Evolutionary conservation across 768 basidiomycete species (phyloP), one percentile per base, ranked within the genome.

Genomic region (Grammothele lineata): DNA sequence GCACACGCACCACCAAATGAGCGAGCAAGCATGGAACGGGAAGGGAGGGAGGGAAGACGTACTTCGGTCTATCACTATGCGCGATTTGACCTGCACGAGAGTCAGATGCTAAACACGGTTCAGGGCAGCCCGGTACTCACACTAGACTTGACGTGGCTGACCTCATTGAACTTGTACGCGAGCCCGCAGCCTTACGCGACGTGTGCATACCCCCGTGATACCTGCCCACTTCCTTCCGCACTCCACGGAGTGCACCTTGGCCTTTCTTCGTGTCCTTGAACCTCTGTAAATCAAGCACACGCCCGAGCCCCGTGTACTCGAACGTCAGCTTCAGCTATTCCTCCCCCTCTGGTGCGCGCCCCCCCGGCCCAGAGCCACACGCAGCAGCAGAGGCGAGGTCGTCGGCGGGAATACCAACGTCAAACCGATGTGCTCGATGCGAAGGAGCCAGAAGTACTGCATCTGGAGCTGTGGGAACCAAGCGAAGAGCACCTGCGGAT

Each of bases 51-150:
- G 15, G 17, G n/a, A n/a, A n/a, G n/a, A 59, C 62, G 21, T 53
- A 77, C 75, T 69, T 59, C 80, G 65, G 54, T 85, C 83, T 36
- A 85, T 65, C 78, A 85, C 83, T 48, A 83, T 75, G 21, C 81
- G 66, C 34, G 80, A 74, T 40, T 70, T 72, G 37, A 82, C 71
- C 80, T 81, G 47, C 12, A 34, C 10, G 33, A 21, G 18, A 3
- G n/a, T n/a, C n/a, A n/a, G n/a, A n/a, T n/a, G n/a, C n/a, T n/a
- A n/a, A n/a, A n/a, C n/a, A n/a, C n/a, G n/a, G n/a, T n/a, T n/a
- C n/a, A n/a, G n/a, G n/a, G n/a, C n/a, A n/a, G n/a, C n/a, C n/a
- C n/a, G n/a, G n/a, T n/a, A n/a, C n/a, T 47, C 36, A 82, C 79
- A 46, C 74, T 78, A 45, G 77, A 77, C 51, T 74, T 77, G 43